phyloP scores from a whole-genome alignment of 495 filamentous ascomycete genomes.

The Hyaloscypha bicolor region DNA sequence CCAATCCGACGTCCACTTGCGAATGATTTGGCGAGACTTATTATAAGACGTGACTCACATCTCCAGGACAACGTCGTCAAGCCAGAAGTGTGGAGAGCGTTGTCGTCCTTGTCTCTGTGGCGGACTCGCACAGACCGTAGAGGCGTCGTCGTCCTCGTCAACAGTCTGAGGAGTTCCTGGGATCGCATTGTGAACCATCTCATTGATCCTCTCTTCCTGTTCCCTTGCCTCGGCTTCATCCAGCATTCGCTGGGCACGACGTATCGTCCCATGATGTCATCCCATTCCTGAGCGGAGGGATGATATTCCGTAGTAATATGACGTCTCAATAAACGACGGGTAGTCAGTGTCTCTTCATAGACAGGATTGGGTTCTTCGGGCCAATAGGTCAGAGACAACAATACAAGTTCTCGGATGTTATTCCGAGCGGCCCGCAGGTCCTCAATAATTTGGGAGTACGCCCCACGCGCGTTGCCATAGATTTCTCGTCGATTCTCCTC shows the following conservation, averaged over 20 bases:
- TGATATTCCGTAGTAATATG: background rate
- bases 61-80: too few relatives aligned
- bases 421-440: background rate
- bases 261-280: background rate
- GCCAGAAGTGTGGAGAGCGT: too few relatives aligned
- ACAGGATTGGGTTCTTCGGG: background rate
- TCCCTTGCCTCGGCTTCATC: background rate
- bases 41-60: too few relatives aligned
- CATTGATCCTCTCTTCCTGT: background rate
- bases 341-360: background rate
- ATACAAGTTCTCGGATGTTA: background rate
- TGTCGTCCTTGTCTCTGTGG: too few relatives aligned
- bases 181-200: background rate
- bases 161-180: background rate
- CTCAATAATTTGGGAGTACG: background rate
- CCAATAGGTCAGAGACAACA: background rate
- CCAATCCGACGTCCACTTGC: too few relatives aligned
- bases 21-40: too few relatives aligned
- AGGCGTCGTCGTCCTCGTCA: too few relatives aligned
- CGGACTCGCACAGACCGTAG: too few relatives aligned
- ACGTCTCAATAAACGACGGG: background rate
- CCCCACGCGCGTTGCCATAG: background rate
- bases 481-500: background rate
- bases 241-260: background rate
- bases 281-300: background rate